A percentile compares a stretch with the other conserved stretches of the same genome.
phyloP scores from a whole-genome alignment of 768 basidiomycete species.

The Arthromyces matolae region DNA sequence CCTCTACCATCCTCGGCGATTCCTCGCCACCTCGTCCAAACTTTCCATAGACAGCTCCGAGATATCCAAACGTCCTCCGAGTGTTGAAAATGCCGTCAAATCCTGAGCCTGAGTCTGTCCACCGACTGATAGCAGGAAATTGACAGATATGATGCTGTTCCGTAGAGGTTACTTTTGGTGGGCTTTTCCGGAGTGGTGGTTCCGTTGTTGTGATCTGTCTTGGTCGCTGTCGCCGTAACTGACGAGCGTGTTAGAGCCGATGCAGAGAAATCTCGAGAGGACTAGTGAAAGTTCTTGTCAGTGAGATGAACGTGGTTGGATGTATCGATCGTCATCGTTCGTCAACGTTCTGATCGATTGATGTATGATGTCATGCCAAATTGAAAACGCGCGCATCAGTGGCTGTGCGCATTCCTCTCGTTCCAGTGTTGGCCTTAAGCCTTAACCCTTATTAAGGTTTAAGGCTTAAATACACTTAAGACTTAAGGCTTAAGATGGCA shows the following conservation, averaged over 20 bases:
- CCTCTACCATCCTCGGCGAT: too few species aligned
- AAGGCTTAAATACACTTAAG: too few species aligned
- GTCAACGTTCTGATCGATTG: too few species aligned
- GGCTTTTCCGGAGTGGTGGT: neutral
- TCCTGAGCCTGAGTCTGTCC: slow-evolving; percentile 16
- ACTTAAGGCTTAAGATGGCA: too few species aligned
- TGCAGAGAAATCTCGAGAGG: neutral
- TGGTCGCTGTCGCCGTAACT: too few species aligned
- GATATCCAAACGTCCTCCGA: slow-evolving; percentile 47
- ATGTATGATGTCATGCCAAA: too few species aligned
- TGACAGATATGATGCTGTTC: slow-evolving; percentile 54
- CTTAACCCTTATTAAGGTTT: too few species aligned
- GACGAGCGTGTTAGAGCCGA: neutral
- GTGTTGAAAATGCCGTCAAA: slow-evolving; percentile 49
- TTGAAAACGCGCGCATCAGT: too few species aligned
- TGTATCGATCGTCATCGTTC: neutral
- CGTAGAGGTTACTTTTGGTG: slow-evolving; percentile 30
- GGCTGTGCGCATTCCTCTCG: too few species aligned
- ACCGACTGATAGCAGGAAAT: slow-evolving; percentile 49
- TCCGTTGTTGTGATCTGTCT: too few species aligned
- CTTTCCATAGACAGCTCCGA: slow-evolving; percentile 46
- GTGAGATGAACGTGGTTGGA: neutral
- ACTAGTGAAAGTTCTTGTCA: neutral
- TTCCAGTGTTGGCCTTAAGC: too few species aligned
- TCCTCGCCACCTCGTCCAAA: slow-evolving; percentile 41